phyloP scores from a whole-genome alignment of 2,329 filamentous ascomycete species.

The Colletotrichum caudatum region DNA sequence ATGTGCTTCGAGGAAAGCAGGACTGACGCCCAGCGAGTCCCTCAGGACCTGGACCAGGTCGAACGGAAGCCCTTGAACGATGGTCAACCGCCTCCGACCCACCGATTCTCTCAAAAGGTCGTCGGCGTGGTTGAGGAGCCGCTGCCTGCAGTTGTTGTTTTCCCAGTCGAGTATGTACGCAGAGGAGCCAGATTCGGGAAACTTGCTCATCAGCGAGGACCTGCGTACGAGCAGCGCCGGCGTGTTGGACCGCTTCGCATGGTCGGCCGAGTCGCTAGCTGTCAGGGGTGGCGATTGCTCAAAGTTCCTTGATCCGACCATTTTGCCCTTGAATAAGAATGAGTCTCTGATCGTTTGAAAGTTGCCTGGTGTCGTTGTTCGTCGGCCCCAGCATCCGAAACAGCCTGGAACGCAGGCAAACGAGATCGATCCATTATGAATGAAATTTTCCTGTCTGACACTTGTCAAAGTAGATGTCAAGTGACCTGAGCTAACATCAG shows the following conservation, averaged over 20 bases:
- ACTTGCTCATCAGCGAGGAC: slow-evolving; percentile 34
- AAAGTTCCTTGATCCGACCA: slow-evolving; percentile 19
- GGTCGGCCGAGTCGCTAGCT: slow-evolving; percentile 33
- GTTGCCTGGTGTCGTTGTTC: neutral
- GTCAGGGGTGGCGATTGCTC: slow-evolving; percentile 36
- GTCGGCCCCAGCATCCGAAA: neutral
- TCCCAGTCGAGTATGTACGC: slow-evolving; percentile 40
- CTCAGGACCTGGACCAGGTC: slow-evolving; percentile 44
- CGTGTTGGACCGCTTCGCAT: slow-evolving; percentile 35
- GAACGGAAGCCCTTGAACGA: slow-evolving; percentile 36
- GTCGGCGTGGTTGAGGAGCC: slow-evolving; percentile 34
- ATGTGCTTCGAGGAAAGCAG: slow-evolving; percentile 50
- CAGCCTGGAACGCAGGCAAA: slow-evolving; percentile 3
- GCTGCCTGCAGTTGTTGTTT: slow-evolving; percentile 29
- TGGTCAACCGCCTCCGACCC: slow-evolving; percentile 38
- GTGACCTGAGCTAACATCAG: slow-evolving; percentile 35
- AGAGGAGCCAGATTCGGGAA: slow-evolving; percentile 34
- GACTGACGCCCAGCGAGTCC: slow-evolving; percentile 46
- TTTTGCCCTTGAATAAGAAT: neutral
- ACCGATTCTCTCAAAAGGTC: slow-evolving; percentile 35
- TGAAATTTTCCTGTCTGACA: slow-evolving; percentile 16
- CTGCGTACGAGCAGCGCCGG: slow-evolving; percentile 37
- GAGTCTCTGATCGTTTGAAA: neutral
- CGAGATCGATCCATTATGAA: neutral
- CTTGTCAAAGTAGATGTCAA: slow-evolving; percentile 26